Conservation (phyloP, 305 asterid species). For the Solanum hybrid region DNA sequence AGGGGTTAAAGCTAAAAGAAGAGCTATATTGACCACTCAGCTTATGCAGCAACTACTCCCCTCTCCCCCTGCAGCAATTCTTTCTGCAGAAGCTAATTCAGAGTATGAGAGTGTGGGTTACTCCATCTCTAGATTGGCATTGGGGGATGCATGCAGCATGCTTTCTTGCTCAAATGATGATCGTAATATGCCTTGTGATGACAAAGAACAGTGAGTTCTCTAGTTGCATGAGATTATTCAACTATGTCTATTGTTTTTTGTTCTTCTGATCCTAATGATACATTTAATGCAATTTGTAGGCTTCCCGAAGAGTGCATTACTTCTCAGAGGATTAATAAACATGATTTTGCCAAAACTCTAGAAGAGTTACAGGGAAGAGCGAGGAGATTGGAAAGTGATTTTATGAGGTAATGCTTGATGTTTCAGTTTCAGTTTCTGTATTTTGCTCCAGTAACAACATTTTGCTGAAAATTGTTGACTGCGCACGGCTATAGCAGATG, state of each 20-base stretch:
- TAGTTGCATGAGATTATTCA: conserved; percentile 15
- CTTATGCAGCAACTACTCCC: conserved; percentile 73
- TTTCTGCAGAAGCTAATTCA: conserved; percentile 34
- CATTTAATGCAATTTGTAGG: conserved; percentile 24
- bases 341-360: conserved; percentile 17
- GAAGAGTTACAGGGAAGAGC: conserved; percentile 42
- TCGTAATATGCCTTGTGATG: conserved; percentile 19
- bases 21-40: conserved; percentile 58
- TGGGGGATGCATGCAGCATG: conserved; percentile 58
- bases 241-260: background rate
- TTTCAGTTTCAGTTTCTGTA: background rate
- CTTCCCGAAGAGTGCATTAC: conserved; percentile 20
- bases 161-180: conserved; percentile 26
- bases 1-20: conserved; percentile 40
- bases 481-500: background rate
- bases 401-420: conserved; percentile 40
- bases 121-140: conserved; percentile 35
- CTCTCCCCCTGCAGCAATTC: conserved; percentile 42
- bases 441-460: background rate
- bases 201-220: conserved; percentile 38
- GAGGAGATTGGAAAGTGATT: conserved; percentile 49
- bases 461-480: background rate
- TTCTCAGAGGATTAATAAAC: conserved; percentile 27
- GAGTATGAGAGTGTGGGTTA: conserved; percentile 34
- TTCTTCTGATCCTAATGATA: background rate